Conservation (phyloP, 805 yeast genomes). For the Scheffersomyces lignosus region DNA sequence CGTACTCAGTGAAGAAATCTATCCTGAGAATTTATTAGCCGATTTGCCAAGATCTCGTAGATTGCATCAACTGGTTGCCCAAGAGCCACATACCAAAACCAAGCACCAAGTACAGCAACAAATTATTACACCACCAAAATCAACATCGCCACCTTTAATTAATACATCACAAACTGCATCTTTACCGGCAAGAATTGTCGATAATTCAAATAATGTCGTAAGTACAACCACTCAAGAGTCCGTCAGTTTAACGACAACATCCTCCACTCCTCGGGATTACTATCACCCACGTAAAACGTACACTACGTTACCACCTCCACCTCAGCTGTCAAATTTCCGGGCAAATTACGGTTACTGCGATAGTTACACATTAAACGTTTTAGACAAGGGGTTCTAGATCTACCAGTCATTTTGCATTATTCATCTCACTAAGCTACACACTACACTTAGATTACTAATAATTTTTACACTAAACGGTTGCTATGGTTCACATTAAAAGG, state of each 20-base stretch:
- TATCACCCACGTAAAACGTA: neutral
- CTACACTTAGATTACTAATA: no score
- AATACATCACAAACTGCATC: no score
- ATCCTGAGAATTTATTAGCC: neutral
- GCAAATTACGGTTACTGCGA: constrained; percentile 11
- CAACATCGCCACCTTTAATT: neutral
- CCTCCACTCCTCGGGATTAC: neutral
- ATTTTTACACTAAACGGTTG: no score
- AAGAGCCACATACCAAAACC: no score
- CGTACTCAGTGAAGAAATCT: constrained; percentile 3
- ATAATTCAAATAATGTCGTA: no score
- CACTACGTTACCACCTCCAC: constrained; percentile 6
- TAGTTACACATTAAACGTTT: constrained; percentile 15
- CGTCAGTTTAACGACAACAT: neutral
- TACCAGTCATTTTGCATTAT: neutral
- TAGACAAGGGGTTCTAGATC: constrained; percentile 18
- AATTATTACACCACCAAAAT: neutral
- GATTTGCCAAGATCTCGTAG: neutral
- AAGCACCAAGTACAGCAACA: neutral
- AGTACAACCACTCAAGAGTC: no score
- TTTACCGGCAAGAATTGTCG: no score
- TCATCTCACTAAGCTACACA: neutral
- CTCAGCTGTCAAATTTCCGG: constrained; percentile 4
- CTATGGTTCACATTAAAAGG: no score
- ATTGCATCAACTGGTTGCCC: no score